phyloP scores from a whole-genome alignment of 345 rosid genomes.

The Ceriops zippeliana region DNA sequence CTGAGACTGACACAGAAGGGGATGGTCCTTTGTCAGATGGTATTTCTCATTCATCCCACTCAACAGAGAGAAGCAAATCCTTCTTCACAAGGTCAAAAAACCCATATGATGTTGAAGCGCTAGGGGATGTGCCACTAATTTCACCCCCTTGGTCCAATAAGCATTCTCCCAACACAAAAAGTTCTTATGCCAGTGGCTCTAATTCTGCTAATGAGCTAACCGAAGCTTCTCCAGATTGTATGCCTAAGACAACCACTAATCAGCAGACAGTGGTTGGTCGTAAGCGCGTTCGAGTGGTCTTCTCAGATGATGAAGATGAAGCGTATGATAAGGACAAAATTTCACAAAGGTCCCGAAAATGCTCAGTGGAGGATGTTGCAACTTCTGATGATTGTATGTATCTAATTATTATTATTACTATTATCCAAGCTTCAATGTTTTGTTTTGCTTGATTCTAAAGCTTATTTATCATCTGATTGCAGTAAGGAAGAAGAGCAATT shows the following conservation, averaged over 20 bases:
- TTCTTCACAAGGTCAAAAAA: slow-evolving; percentile 30
- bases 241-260: slow-evolving; percentile 37
- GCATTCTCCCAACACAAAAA: slow-evolving; percentile 32
- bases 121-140: slow-evolving; percentile 61
- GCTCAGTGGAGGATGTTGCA: slow-evolving; percentile 38
- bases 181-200: slow-evolving; percentile 19
- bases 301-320: slow-evolving; percentile 89
- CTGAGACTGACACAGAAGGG: slow-evolving; percentile 88
- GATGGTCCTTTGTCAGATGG: slow-evolving; percentile 41
- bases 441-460: slow-evolving; percentile 13
- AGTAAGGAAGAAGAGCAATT: slow-evolving; percentile 28
- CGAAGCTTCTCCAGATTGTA: slow-evolving; percentile 31
- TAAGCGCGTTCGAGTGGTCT: slow-evolving; percentile 63
- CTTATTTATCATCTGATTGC: slow-evolving; percentile 21
- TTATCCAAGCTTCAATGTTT: slow-evolving; percentile 13
- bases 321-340: slow-evolving; percentile 36
- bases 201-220: slow-evolving; percentile 28
- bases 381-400: slow-evolving; percentile 53
- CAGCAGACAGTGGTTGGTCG: slow-evolving; percentile 53
- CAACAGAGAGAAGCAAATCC: slow-evolving; percentile 38
- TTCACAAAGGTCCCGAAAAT: slow-evolving; percentile 25
- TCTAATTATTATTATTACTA: slow-evolving; percentile 15
- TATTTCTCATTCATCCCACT: slow-evolving; percentile 34
- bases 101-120: slow-evolving; percentile 37
- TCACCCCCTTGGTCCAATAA: slow-evolving; percentile 49